A percentile compares a stretch with the other conserved stretches of the same genome.
Evolutionary conservation across 106 monocot genomes (phyloP).

Genomic region (Allium fistulosum): DNA sequence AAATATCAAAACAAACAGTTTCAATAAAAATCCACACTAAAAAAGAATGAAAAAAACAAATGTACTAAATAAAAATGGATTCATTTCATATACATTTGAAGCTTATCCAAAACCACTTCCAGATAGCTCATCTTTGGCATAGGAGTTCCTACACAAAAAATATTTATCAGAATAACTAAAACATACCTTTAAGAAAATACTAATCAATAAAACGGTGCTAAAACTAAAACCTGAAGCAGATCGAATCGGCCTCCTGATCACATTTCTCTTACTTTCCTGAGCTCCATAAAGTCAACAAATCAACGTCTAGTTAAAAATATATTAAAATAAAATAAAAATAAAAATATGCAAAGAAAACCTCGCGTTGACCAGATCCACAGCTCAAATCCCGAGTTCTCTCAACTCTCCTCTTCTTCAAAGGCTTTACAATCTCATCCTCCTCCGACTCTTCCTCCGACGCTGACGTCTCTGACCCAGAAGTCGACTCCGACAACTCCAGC

Average conservation of each 20-base stretch:
- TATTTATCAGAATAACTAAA: not conserved
- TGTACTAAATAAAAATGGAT: not conserved
- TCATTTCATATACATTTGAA: conserved; percentile 28
- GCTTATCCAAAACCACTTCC: conserved; percentile 26
- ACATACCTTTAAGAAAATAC: not conserved
- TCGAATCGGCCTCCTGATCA: conserved; percentile 6
- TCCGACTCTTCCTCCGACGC: conserved; percentile 7
- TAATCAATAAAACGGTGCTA: not conserved
- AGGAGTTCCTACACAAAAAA: conserved; percentile 13
- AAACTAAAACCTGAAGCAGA: conserved; percentile 20
- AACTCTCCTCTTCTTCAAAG: conserved; percentile 27
- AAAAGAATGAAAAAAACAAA: not conserved
- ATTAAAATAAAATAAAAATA: not conserved
- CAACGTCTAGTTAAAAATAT: not conserved
- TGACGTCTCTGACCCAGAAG: not conserved
- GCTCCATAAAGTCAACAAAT: not conserved
- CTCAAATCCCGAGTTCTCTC: conserved; percentile 1
- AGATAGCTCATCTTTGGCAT: conserved; percentile 24
- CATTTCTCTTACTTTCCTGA: conserved; percentile 19
- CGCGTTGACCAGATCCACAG: conserved; percentile 21
- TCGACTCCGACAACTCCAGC: conserved; percentile 2
- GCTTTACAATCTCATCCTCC: conserved; percentile 19
- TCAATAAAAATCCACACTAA: not conserved
- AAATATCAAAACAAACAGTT: not conserved
- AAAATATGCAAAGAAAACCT: conserved; percentile 13